Conservation (phyloP, 257 asterid species). For the Solanum chaucha region DNA sequence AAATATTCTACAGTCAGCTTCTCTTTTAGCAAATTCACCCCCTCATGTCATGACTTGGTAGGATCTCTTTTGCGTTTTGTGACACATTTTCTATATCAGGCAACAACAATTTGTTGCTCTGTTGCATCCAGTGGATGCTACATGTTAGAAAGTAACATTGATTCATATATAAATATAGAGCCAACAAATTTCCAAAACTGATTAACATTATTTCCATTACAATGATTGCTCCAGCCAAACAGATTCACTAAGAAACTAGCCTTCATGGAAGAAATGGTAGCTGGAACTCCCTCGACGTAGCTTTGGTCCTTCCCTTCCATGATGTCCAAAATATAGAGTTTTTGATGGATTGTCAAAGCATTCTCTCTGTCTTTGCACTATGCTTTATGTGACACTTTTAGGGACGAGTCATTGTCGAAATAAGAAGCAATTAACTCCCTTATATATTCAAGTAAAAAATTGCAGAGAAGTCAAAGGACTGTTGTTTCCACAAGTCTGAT, state of each 20-base stretch:
- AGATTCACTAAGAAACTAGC: not conserved
- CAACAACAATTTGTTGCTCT: not conserved
- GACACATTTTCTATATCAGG: not conserved
- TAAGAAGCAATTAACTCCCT: not conserved
- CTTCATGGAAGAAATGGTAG: not conserved
- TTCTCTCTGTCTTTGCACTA: not conserved
- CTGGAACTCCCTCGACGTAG: not conserved
- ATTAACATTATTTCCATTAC: not conserved
- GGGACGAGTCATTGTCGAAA: not conserved
- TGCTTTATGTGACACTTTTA: not conserved
- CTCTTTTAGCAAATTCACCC: not conserved
- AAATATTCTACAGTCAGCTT: not conserved
- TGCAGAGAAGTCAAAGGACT: not conserved
- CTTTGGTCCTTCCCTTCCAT: not conserved
- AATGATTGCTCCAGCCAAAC: not conserved
- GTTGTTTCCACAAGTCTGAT: not conserved
- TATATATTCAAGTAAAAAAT: not conserved
- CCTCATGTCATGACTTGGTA: not conserved
- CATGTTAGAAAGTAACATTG: not conserved
- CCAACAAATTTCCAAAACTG: not conserved
- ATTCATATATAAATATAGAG: not conserved
- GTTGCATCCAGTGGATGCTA: not conserved
- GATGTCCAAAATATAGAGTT: not conserved
- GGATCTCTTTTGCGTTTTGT: not conserved
- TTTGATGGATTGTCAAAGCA: not conserved